Evolutionary conservation across 768 basidiomycete genomes (phyloP).

Genomic region (Russula emetica): DNA sequence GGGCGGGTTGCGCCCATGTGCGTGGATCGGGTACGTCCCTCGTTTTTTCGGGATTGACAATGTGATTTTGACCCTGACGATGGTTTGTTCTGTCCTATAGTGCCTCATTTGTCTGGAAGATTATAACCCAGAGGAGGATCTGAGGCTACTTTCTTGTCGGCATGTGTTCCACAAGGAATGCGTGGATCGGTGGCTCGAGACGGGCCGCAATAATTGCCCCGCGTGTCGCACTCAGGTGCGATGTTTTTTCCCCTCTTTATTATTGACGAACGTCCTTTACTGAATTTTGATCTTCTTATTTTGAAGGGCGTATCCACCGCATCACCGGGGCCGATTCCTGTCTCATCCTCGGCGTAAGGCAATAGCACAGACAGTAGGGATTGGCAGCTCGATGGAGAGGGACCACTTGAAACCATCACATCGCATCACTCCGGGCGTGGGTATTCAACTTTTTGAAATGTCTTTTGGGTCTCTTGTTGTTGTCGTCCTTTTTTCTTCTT

Average conservation of each 20-base stretch:
- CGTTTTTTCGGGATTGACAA: not conserved
- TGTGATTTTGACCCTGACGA: not conserved
- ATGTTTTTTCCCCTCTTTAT: not conserved
- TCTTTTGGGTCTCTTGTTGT: not conserved
- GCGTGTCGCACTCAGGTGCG: constrained; percentile 77
- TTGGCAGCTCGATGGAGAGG: not conserved
- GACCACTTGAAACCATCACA: not conserved
- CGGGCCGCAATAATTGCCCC: constrained; percentile 85
- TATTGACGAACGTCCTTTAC: not conserved
- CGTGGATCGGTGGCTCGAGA: constrained; percentile 50
- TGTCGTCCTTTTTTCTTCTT: not conserved
- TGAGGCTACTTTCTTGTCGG: constrained; percentile 75
- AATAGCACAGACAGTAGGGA: not conserved
- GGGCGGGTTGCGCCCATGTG: constrained; percentile 56
- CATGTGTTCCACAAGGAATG: constrained; percentile 90
- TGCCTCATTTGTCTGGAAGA: constrained; percentile 86
- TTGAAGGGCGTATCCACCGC: not conserved
- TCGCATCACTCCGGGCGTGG: not conserved
- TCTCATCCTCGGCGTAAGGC: not conserved
- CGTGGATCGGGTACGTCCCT: constrained; percentile 60
- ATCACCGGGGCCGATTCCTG: not conserved
- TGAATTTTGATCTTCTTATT: not conserved
- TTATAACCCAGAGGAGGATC: constrained; percentile 70
- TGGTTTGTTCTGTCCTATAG: constrained; percentile 35
- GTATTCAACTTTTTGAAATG: not conserved